Percentiles rank a stretch among this genome's conserved stretches.
phyloP scores from a whole-genome alignment of 208 protist genomes.

The Leishmania turanica region DNA sequence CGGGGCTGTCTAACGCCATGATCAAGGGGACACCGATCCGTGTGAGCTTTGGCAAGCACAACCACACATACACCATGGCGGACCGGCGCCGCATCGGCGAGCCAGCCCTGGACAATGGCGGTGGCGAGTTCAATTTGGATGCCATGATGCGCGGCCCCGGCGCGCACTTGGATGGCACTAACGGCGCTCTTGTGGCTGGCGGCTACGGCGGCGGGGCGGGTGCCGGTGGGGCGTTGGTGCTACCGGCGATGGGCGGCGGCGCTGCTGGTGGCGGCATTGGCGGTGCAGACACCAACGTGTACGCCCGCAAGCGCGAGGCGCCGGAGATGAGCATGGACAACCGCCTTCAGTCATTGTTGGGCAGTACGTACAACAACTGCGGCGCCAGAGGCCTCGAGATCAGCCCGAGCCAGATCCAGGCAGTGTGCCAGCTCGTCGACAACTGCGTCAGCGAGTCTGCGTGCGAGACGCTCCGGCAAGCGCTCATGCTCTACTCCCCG shows the following conservation, averaged over 20 bases:
- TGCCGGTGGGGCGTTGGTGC: conserved; percentile 27
- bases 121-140: conserved; percentile 41
- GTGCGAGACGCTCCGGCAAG: conserved; percentile 55
- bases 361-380: conserved; percentile 73
- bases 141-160: conserved; percentile 45
- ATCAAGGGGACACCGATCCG: conserved; percentile 74
- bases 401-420: conserved; percentile 71
- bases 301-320: conserved; percentile 50
- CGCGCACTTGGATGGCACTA: conserved; percentile 29
- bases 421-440: conserved; percentile 71
- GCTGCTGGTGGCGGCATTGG: conserved; percentile 25
- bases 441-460: conserved; percentile 64
- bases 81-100: conserved; percentile 49
- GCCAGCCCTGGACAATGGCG: conserved; percentile 2
- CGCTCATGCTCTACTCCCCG: conserved; percentile 66
- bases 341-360: conserved; percentile 68
- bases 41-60: conserved; percentile 84
- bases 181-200: conserved; percentile 45
- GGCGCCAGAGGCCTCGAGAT: conserved; percentile 63
- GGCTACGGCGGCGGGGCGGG: conserved; percentile 24
- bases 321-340: conserved; percentile 73
- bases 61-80: conserved; percentile 74
- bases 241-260: conserved; percentile 63
- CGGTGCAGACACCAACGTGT: conserved; percentile 32
- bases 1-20: conserved; percentile 51